These are phyloP conservation scores for Neocatenulostroma microsporum DNA, from an alignment of 2,329 filamentous ascomycete species.

Conservation along the genomic window DNA sequence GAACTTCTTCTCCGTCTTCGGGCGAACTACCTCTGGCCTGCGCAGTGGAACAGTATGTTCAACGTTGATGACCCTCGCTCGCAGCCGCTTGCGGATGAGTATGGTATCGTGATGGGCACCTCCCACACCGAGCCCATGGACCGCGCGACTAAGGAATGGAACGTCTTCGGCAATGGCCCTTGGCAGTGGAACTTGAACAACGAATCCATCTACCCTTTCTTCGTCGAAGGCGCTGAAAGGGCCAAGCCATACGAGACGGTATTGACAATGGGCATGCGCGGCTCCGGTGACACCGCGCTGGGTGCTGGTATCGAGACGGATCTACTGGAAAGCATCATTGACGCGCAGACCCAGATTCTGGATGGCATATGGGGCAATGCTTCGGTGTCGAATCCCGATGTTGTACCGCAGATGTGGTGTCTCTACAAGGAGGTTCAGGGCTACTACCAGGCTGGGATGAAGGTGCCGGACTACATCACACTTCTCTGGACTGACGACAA, in stretches of 20 bases:
- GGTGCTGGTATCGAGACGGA: conserved; percentile 50
- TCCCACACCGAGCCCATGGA: conserved; percentile 68
- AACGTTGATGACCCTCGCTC: conserved; percentile 62
- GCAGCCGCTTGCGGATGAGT: conserved; percentile 64
- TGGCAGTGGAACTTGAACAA: conserved; percentile 68
- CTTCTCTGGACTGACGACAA: conserved; percentile 62
- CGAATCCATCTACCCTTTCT: conserved; percentile 59
- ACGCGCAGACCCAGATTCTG: conserved; percentile 53
- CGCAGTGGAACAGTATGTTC: conserved; percentile 64
- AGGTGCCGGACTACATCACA: conserved; percentile 58
- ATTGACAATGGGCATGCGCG: conserved; percentile 62
- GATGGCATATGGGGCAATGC: conserved; percentile 47
- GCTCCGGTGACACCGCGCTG: conserved; percentile 58
- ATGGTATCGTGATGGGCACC: conserved; percentile 63
- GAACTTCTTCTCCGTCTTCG: conserved; percentile 62
- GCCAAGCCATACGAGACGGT: conserved; percentile 59
- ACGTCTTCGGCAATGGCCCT: conserved; percentile 44
- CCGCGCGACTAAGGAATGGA: conserved; percentile 48
- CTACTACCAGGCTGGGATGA: conserved; percentile 58
- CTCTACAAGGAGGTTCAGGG: conserved; percentile 67
- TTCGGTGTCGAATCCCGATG: conserved; percentile 40
- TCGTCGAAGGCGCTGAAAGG: conserved; percentile 57
- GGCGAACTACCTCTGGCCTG: conserved; percentile 70
- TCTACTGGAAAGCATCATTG: conserved; percentile 54
- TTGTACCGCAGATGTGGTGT: conserved; percentile 63